Conservation (phyloP, 768 basidiomycete genomes). For the Amanita polypyramis region DNA sequence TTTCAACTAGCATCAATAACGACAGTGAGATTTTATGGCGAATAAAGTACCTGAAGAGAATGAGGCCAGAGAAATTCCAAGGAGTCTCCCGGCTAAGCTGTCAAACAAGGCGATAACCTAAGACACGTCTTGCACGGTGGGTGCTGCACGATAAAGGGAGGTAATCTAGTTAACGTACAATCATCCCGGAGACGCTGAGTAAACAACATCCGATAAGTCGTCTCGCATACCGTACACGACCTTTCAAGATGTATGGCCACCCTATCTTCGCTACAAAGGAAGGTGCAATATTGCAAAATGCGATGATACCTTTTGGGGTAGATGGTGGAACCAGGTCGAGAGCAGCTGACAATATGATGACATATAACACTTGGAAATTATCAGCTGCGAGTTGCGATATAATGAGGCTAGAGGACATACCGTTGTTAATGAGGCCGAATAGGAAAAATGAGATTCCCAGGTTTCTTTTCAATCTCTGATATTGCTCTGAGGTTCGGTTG, state of each 20-base stretch:
- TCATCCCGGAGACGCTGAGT: constrained; percentile 75
- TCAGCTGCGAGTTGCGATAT: constrained; percentile 1
- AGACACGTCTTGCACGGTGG: not conserved
- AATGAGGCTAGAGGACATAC: constrained; percentile 22
- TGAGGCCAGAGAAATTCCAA: constrained; percentile 74
- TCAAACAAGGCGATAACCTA: constrained; percentile 75
- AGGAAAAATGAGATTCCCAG: constrained; percentile 71
- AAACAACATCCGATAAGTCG: constrained; percentile 68
- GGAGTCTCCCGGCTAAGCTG: constrained; percentile 51
- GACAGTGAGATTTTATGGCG: not conserved
- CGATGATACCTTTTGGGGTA: constrained; percentile 90
- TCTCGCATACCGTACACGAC: constrained; percentile 70
- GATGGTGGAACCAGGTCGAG: constrained; percentile 86
- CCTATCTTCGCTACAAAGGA: constrained; percentile 78
- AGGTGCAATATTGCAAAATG: constrained; percentile 92
- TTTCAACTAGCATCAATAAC: constrained; percentile 1
- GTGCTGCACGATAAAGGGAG: not conserved
- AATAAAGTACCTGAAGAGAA: constrained; percentile 64
- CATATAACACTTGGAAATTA: constrained; percentile 64
- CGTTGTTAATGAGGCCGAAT: constrained; percentile 90
- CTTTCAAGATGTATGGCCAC: constrained; percentile 87
- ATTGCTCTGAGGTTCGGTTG: constrained; percentile 13
- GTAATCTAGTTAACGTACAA: constrained; percentile 40
- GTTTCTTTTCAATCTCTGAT: constrained; percentile 23
- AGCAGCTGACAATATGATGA: constrained; percentile 93